A percentile compares a stretch with the other conserved stretches of the same genome.
Conservation (phyloP, 345 rosid genomes). For the Salix koriyanagi region DNA sequence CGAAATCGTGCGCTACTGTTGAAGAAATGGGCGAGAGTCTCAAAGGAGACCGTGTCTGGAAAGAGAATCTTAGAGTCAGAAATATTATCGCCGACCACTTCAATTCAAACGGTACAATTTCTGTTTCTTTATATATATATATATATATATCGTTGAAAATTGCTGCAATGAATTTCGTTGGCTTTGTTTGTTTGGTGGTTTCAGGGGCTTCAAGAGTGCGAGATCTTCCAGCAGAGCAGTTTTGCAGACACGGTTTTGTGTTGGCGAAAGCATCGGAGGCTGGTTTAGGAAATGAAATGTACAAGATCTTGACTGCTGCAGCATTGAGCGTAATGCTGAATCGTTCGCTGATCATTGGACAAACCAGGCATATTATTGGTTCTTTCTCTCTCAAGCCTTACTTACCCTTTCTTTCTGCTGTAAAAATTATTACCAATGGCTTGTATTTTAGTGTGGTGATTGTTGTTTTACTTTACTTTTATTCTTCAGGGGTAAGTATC, state of each 20-base stretch:
- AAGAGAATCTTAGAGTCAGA: conserved; percentile 67
- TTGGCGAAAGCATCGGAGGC: conserved; percentile 95
- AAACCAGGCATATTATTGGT: conserved; percentile 98
- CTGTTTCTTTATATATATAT: not conserved
- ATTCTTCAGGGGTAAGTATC: conserved; percentile 71
- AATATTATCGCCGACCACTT: conserved; percentile 58
- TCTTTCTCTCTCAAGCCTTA: conserved; percentile 87
- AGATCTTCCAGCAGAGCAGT: conserved; percentile 66
- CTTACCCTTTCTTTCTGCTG: conserved; percentile 7
- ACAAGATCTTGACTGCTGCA: conserved; percentile 87
- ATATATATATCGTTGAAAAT: not conserved
- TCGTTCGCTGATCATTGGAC: conserved; percentile 95
- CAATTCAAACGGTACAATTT: conserved; percentile 41
- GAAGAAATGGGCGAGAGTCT: conserved; percentile 89
- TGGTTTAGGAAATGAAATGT: conserved; percentile 96
- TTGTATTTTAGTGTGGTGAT: not conserved
- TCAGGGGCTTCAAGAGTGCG: conserved; percentile 74
- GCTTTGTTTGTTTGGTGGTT: not conserved
- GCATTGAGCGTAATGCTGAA: conserved; percentile 84
- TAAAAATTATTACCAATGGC: not conserved
- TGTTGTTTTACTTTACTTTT: not conserved
- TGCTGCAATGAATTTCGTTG: not conserved
- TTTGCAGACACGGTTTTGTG: conserved; percentile 79
- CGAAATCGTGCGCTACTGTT: conserved; percentile 74
- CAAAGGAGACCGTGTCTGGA: conserved; percentile 40